phyloP scores from a whole-genome alignment of 805 yeast genomes.

The Metschnikowia cubensis region DNA sequence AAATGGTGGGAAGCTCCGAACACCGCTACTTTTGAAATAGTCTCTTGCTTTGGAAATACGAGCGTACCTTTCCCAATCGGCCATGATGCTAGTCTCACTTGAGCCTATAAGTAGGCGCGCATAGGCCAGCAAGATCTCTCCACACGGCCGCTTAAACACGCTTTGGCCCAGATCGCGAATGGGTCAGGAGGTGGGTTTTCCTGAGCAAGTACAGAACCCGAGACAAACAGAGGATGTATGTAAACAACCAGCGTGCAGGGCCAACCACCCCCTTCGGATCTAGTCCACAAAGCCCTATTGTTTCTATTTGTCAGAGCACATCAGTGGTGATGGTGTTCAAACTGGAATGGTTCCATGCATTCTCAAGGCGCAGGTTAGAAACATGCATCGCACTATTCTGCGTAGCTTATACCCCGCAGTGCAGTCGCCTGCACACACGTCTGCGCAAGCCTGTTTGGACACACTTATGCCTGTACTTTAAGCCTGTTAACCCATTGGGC shows the following conservation, averaged over 20 bases:
- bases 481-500: neutral
- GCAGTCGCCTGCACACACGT: neutral
- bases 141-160: neutral
- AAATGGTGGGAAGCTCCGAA: too few relatives aligned
- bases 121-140: neutral
- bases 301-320: too few relatives aligned
- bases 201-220: neutral
- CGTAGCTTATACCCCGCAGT: neutral
- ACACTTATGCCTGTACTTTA: neutral
- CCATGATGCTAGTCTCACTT: neutral
- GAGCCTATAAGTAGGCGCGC: neutral
- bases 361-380: neutral
- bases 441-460: neutral
- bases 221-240: too few relatives aligned
- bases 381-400: neutral
- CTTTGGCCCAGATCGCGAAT: neutral
- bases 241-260: too few relatives aligned
- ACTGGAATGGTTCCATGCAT: neutral
- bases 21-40: neutral
- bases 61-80: too few relatives aligned
- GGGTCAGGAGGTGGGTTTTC: neutral
- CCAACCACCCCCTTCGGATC: too few relatives aligned
- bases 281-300: too few relatives aligned
- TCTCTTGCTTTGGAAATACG: neutral
- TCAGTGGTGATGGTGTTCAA: neutral